Conservation (phyloP, 2,329 filamentous ascomycete genomes). For the Fusarium sambucinum region DNA sequence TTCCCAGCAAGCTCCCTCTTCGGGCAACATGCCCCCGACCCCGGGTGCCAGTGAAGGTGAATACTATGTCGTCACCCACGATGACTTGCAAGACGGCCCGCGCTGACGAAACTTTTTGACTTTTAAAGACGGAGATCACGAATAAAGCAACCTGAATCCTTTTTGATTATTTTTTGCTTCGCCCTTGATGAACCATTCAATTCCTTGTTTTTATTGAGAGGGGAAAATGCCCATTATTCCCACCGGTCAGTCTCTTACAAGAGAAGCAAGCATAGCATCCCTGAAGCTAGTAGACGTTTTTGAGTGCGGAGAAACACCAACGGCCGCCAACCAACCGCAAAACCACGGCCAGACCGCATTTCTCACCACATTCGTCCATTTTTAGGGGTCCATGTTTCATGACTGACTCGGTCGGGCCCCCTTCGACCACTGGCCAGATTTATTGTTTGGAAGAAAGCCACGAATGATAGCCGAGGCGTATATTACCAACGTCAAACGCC, state of each 20-base stretch:
- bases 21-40: constrained; percentile 70
- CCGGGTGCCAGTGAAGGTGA: constrained; percentile 74
- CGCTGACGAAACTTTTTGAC: constrained; percentile 49
- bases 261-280: constrained; percentile 16
- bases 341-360: constrained; percentile 20
- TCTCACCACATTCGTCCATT: constrained; percentile 11
- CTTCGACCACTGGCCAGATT: constrained; percentile 29
- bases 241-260: constrained; percentile 19
- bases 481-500: constrained; percentile 23
- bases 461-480: constrained; percentile 26
- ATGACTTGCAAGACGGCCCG: constrained; percentile 48
- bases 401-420: constrained; percentile 23
- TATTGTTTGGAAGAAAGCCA: constrained; percentile 27
- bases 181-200: constrained; percentile 23
- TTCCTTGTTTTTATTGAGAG: constrained; percentile 33
- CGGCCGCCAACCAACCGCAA: constrained; percentile 1
- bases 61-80: constrained; percentile 58
- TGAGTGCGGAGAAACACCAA: constrained; percentile 19
- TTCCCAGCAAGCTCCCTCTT: constrained; percentile 64
- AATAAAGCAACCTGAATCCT: constrained; percentile 44
- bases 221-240: constrained; percentile 1
- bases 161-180: constrained; percentile 9
- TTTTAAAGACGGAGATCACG: constrained; percentile 55
- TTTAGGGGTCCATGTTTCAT: constrained; percentile 32
- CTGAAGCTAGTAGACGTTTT: constrained; percentile 30